Evolutionary conservation across 345 rosid species (phyloP).

Genomic region (Rhizophora apiculata): DNA sequence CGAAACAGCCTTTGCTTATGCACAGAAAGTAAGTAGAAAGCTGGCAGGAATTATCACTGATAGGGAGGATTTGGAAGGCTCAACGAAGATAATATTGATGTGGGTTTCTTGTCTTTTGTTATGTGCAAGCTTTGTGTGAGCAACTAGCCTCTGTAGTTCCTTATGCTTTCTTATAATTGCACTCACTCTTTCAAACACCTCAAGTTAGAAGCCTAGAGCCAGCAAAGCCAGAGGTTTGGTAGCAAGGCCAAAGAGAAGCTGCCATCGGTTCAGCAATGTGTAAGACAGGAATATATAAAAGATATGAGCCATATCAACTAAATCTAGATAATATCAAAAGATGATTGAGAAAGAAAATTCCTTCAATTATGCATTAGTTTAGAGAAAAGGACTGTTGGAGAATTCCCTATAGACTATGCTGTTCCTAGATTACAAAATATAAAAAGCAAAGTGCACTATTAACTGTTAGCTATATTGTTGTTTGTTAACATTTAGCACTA

Average conservation of each 20-base stretch:
- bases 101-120: conserved; percentile 19
- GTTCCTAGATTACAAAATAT: not conserved
- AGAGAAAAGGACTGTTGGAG: conserved; percentile 22
- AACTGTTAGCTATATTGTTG: conserved; percentile 32
- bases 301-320: conserved; percentile 31
- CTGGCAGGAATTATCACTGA: conserved; percentile 8
- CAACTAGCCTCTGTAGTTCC: conserved; percentile 12
- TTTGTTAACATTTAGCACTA: conserved; percentile 1
- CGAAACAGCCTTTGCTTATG: conserved; percentile 19
- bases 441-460: conserved; percentile 22
- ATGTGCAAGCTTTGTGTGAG: conserved; percentile 22
- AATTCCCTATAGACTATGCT: conserved; percentile 3
- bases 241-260: conserved; percentile 26
- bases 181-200: conserved; percentile 29
- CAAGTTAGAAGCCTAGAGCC: conserved; percentile 36
- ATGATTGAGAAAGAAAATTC: conserved; percentile 37
- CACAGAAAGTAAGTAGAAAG: conserved; percentile 11
- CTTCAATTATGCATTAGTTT: conserved; percentile 42
- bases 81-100: conserved; percentile 18
- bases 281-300: conserved; percentile 41
- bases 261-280: conserved; percentile 45
- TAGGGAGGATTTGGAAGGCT: conserved; percentile 12
- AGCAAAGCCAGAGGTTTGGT: conserved; percentile 26
- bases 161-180: conserved; percentile 28
- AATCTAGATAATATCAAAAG: conserved; percentile 39